Conservation (phyloP, 805 yeast species). For the Peterozyma xylosa region DNA sequence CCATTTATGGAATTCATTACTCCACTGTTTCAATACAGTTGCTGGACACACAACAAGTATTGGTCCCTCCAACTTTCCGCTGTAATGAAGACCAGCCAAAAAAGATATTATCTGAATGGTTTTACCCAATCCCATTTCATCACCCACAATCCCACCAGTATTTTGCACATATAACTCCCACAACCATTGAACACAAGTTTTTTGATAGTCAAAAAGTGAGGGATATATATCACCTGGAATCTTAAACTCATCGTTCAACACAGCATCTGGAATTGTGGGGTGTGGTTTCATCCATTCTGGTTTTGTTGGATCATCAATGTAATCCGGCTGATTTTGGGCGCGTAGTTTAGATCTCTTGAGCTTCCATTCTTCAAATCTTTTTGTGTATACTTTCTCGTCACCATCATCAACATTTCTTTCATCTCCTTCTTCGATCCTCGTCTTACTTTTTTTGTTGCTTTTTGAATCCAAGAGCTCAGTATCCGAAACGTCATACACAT, state of each 20-base stretch:
- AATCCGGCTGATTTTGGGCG: conserved; percentile 18
- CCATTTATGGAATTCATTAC: conserved; percentile 93
- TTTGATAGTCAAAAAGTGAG: conserved; percentile 84
- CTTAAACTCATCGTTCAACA: conserved; percentile 57
- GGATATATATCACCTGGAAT: conserved; percentile 91
- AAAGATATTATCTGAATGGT: conserved; percentile 91
- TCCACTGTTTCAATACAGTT: conserved; percentile 94
- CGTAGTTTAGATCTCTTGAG: conserved; percentile 40
- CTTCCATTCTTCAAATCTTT: conserved; percentile 56
- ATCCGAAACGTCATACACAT: conserved; percentile 8
- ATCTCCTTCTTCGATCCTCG: conserved; percentile 20
- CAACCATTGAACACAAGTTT: conserved; percentile 95
- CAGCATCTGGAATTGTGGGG: conserved; percentile 71
- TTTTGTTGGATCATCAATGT: conserved; percentile 16
- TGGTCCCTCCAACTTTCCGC: conserved; percentile 68
- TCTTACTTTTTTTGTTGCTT: neutral
- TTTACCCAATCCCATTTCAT: conserved; percentile 97
- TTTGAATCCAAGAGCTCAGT: conserved; percentile 8
- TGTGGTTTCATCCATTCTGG: conserved; percentile 73
- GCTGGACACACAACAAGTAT: conserved; percentile 92
- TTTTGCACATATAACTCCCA: conserved; percentile 88
- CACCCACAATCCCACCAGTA: conserved; percentile 94
- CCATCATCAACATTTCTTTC: conserved; percentile 70
- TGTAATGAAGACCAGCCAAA: conserved; percentile 83
- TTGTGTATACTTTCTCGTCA: conserved; percentile 55